These are phyloP conservation scores for Oryza glumipatula DNA, from an alignment of 176 grass and related monocot species.

Conservation along the genomic window DNA sequence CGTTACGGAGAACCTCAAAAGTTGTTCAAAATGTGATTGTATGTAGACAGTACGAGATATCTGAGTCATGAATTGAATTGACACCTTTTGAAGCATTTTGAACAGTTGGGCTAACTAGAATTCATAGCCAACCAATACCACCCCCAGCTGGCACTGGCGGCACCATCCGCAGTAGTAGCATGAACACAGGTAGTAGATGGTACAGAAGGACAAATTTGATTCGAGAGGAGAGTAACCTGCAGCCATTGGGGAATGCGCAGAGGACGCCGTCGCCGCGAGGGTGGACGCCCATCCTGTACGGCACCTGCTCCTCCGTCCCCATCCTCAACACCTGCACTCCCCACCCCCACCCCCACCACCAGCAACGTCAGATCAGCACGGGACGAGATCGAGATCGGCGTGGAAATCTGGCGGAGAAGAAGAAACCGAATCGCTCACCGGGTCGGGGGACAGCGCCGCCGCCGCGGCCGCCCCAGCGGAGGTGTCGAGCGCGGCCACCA, in stretches of 20 bases:
- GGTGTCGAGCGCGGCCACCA: slow-evolving; percentile 53
- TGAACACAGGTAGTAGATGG: not conserved
- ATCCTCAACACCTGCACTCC: slow-evolving; percentile 63
- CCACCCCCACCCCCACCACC: not conserved
- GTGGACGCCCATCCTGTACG: slow-evolving; percentile 94
- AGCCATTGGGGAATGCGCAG: slow-evolving; percentile 74
- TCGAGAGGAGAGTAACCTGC: slow-evolving; percentile 59
- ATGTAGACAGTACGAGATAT: not conserved
- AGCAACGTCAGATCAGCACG: slow-evolving; percentile 15
- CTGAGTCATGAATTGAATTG: not conserved
- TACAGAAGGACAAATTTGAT: not conserved
- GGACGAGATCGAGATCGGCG: not conserved
- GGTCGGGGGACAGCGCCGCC: slow-evolving; percentile 42
- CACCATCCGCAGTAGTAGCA: not conserved
- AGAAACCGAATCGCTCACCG: slow-evolving; percentile 49
- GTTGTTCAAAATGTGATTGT: not conserved
- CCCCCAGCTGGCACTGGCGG: not conserved
- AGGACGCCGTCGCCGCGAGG: slow-evolving; percentile 68
- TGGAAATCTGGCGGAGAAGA: slow-evolving; percentile 27
- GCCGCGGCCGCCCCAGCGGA: not conserved
- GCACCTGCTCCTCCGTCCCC: slow-evolving; percentile 59
- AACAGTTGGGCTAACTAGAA: not conserved
- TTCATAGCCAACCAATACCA: not conserved
- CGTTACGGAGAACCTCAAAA: not conserved
- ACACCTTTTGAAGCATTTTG: not conserved